These are phyloP conservation scores for thale cress (Arabidopsis thaliana) DNA, from an alignment of 345 rosid genomes.

Conservation along the genomic window TAIR10.1 NC_003075.7:13150501-13151000, in stretches of 20 bases:
- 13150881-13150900: slow-evolving; percentile 14
- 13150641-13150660: slow-evolving; percentile 9
- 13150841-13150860: slow-evolving; percentile 69
- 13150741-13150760: slow-evolving; percentile 62
- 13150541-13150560: slow-evolving; percentile 70
- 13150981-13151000: slow-evolving; percentile 79
- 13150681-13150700: too few relatives aligned
- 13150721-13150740: slow-evolving; percentile 12
- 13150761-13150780: slow-evolving; percentile 98
- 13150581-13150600: slow-evolving; percentile 87
- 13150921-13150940: slow-evolving; percentile 57
- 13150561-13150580: slow-evolving; percentile 85
- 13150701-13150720: slow-evolving; percentile 8
- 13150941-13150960: slow-evolving; percentile 89
- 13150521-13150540: slow-evolving; percentile 21
- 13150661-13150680: not conserved
- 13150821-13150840: slow-evolving; percentile 97
- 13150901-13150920: not conserved
- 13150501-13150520: too few relatives aligned
- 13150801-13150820: slow-evolving; percentile 95
- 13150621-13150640: slow-evolving; percentile 95
- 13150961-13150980: slow-evolving; percentile 80
- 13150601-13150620: slow-evolving; percentile 92
- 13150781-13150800: slow-evolving; percentile 83
- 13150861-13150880: slow-evolving; percentile 13